Evolutionary conservation across 106 monocot species (phyloP), one percentile per base, ranked within the genome.

Genomic region (Apostasia ramifera): DNA sequence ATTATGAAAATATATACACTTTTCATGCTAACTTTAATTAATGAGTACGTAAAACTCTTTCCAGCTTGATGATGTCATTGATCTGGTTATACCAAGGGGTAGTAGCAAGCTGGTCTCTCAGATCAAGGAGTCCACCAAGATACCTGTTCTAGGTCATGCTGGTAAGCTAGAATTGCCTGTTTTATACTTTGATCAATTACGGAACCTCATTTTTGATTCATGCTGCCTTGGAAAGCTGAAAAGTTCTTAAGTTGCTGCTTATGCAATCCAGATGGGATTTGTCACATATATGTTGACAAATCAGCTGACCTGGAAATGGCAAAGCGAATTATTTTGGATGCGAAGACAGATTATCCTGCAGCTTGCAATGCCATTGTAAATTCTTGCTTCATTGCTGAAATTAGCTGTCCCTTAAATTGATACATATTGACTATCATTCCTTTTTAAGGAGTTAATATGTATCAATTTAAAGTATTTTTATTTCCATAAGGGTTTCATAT

Each of bases 31-130:
- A 66, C 38, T 12, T 60, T 41, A 13, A 8, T 62, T n/a, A 55
- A 47, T 47, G 26, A 37, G 42, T 55, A 42, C 7, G n/a, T 57
- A 26, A 37, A 44, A 66, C 50, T 47, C 3, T 70, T 70, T 77
- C 4, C 87, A 94, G 95, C 95, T 95, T 52, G 95, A 95, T 85
- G 91, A 95, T 86, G 95, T 95, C 44, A 95, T 95, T 58, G 97
- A 97, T 82, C 92, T 97, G 66, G 97, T 97, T 51, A 97, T 95
- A 40, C 95, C 91, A 82, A 80, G 95, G 81, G 95, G 95, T 43
- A 91, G 95, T 66, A 91, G 86, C 64, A 89, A 86, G 66, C 91
- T 95, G 55, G 91, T 95, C 46, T 82, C 88, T 73, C 77, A 91
- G 79, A 91, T 95, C 49, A 98, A 98, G 71, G 84, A 73, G 46